Conservation (phyloP, 129 eudicot species). For the Tagetes patula region DNA sequence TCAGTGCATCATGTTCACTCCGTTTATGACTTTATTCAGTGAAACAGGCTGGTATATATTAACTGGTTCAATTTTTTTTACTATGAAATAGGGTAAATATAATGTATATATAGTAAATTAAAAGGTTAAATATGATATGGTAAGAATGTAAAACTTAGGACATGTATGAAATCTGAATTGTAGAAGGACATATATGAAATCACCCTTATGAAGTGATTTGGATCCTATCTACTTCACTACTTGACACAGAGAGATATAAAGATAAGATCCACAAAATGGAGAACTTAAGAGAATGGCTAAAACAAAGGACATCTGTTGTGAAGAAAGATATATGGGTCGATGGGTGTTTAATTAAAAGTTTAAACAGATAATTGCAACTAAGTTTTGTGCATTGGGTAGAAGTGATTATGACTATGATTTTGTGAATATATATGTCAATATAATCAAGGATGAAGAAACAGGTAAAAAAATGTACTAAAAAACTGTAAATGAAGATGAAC, state of each 20-base stretch:
- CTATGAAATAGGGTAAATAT: not conserved
- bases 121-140: conserved; percentile 4
- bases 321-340: conserved; percentile 7
- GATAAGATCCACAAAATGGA: conserved; percentile 5
- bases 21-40: not conserved
- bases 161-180: not conserved
- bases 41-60: not conserved
- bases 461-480: not conserved
- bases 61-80: not conserved
- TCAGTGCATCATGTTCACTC: not conserved
- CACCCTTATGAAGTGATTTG: not conserved
- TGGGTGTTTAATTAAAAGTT: not conserved
- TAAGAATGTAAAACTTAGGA: not conserved
- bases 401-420: not conserved
- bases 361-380: not conserved
- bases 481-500: not conserved
- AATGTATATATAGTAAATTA: not conserved
- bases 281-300: not conserved
- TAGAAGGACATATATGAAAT: not conserved
- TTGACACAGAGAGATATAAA: not conserved
- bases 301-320: not conserved
- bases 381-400: conserved; percentile 2
- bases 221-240: conserved; percentile 14
- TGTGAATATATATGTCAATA: not conserved
- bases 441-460: not conserved